Percentiles rank a stretch among this genome's conserved stretches.
Conservation (phyloP, 31 red algal species). For the Asparagopsis taxiformis region DNA sequence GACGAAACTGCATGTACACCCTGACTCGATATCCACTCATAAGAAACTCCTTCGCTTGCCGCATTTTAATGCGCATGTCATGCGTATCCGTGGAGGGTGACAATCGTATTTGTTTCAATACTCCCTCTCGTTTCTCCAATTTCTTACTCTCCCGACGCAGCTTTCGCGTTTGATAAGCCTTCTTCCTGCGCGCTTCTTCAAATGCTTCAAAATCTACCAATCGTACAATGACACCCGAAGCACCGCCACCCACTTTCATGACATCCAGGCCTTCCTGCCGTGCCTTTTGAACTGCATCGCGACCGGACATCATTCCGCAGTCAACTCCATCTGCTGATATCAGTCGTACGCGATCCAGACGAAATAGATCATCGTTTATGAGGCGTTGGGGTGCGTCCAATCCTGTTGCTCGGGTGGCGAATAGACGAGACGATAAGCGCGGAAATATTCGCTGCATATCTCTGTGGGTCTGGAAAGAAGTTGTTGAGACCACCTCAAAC, state of each 20-base stretch:
- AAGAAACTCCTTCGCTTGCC: conserved; percentile 63
- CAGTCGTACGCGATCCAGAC: conserved; percentile 39
- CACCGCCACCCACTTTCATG: conserved; percentile 9
- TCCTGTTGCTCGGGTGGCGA: too few relatives aligned
- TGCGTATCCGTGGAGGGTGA: conserved; percentile 63
- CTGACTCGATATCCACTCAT: conserved; percentile 69
- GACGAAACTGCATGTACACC: conserved; percentile 70
- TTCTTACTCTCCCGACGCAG: conserved; percentile 11
- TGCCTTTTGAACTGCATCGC: conserved; percentile 13
- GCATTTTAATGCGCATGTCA: conserved; percentile 75
- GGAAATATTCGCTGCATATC: too few relatives aligned
- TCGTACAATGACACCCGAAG: conserved; percentile 19
- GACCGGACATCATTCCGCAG: conserved; percentile 36
- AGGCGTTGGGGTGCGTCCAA: not conserved
- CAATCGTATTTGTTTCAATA: conserved; percentile 78
- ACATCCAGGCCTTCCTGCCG: conserved; percentile 22
- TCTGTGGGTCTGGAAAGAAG: too few relatives aligned
- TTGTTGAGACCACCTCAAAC: too few relatives aligned
- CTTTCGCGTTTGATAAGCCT: conserved; percentile 30
- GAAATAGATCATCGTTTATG: conserved; percentile 46
- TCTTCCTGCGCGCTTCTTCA: conserved; percentile 7
- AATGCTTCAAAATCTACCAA: conserved; percentile 41
- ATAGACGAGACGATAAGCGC: too few relatives aligned
- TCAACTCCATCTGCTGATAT: conserved; percentile 45
- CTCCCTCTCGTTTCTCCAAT: conserved; percentile 12